Evolutionary conservation across 305 asterid genomes (phyloP).

Genomic region (Fraxinus xanthoxyloides): DNA sequence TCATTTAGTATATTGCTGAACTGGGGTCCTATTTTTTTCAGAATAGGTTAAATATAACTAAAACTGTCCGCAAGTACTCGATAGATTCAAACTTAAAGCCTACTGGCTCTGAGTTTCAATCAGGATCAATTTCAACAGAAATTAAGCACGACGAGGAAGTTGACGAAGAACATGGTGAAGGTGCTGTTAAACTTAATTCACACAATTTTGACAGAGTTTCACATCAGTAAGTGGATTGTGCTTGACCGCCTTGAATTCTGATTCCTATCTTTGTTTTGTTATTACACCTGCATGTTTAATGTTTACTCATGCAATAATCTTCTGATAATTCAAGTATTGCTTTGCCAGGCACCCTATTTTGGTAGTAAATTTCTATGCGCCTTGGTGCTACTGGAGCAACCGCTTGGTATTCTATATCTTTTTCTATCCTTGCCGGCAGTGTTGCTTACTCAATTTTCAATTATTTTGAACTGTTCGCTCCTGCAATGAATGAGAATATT

Average conservation of each 20-base stretch:
- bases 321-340: conserved; percentile 17
- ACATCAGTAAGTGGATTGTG: conserved; percentile 63
- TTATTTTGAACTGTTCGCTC: conserved; percentile 12
- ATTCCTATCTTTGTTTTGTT: conserved; percentile 14
- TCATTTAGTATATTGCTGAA: conserved; percentile 6
- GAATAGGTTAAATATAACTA: conserved; percentile 91
- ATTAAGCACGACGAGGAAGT: conserved; percentile 79
- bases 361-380: conserved; percentile 94
- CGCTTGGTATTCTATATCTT: conserved; percentile 63
- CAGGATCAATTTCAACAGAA: conserved; percentile 50
- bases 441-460: conserved; percentile 9
- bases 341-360: conserved; percentile 68
- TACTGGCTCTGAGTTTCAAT: conserved; percentile 78
- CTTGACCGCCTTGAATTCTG: conserved; percentile 15
- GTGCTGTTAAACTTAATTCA: conserved; percentile 64
- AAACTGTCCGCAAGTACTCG: conserved; percentile 80
- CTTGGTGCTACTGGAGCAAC: conserved; percentile 97
- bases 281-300: conserved; percentile 11
- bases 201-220: conserved; percentile 77
- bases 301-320: conserved; percentile 18
- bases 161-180: conserved; percentile 88
- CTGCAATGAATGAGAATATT: conserved; percentile 5
- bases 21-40: conserved; percentile 37
- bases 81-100: conserved; percentile 70
- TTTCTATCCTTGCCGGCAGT: conserved; percentile 11